Percentiles rank a stretch among this genome's conserved stretches.
These are phyloP conservation scores for Talaromyces sp. DNA, from an alignment of 2,329 filamentous ascomycete genomes.

Conservation along the genomic window DNA sequence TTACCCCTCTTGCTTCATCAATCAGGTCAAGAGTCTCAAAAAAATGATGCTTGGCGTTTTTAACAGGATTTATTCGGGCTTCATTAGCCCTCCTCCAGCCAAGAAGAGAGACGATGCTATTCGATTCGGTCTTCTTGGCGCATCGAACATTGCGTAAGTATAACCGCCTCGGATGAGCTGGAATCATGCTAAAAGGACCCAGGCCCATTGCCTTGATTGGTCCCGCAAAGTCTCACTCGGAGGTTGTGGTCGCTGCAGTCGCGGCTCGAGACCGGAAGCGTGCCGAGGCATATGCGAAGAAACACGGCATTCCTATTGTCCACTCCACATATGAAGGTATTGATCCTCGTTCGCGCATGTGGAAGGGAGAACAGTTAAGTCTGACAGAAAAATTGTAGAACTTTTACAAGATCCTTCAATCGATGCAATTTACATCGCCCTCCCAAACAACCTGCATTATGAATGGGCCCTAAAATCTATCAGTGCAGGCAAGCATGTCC, in stretches of 20 bases:
- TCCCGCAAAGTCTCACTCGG: slow-evolving; percentile 57
- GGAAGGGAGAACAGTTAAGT: not conserved
- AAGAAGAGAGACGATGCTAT: too few species aligned
- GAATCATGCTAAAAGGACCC: too few species aligned
- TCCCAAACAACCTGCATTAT: slow-evolving; percentile 43
- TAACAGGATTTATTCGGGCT: too few species aligned
- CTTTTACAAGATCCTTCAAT: slow-evolving; percentile 34
- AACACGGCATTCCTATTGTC: slow-evolving; percentile 55
- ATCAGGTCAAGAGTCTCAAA: too few species aligned
- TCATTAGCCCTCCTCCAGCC: too few species aligned
- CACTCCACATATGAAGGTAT: slow-evolving; percentile 52
- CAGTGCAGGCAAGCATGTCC: slow-evolving; percentile 56
- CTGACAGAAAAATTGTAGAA: slow-evolving; percentile 5
- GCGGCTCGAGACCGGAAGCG: slow-evolving; percentile 54
- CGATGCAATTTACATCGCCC: slow-evolving; percentile 51
- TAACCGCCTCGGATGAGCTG: too few species aligned
- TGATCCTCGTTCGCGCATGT: not conserved
- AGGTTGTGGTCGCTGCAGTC: slow-evolving; percentile 57
- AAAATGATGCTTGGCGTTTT: too few species aligned
- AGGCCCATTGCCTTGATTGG: slow-evolving; percentile 36
- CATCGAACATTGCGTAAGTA: not conserved
- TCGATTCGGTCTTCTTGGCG: too few species aligned
- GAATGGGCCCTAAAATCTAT: slow-evolving; percentile 57
- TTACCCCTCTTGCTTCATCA: too few species aligned
- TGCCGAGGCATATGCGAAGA: slow-evolving; percentile 55